Evolutionary conservation across 495 filamentous ascomycete genomes (phyloP).

Genomic region (Penicillium cataractarum): DNA sequence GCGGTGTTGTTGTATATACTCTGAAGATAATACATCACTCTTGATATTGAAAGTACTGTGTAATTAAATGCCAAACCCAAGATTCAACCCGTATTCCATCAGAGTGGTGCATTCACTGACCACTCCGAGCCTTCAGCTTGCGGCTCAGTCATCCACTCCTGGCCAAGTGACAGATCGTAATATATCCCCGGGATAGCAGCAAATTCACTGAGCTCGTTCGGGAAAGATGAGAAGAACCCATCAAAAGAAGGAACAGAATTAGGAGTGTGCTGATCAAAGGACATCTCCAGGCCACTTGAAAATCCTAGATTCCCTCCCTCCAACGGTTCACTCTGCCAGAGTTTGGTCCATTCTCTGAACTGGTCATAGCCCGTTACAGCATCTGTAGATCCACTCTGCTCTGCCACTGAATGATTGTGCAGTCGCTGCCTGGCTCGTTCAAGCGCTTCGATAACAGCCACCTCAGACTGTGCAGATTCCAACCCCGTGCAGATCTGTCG

Average conservation of each 20-base stretch:
- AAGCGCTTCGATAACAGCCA: neutral
- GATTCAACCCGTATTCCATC: neutral
- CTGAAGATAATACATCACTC: too few species aligned
- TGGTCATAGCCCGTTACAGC: neutral
- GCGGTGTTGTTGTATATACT: too few species aligned
- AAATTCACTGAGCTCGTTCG: neutral
- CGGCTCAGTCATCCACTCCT: neutral
- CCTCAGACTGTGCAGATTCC: neutral
- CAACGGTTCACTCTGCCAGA: neutral
- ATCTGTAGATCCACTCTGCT: neutral
- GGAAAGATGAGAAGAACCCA: neutral
- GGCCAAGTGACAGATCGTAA: neutral
- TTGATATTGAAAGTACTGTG: too few species aligned
- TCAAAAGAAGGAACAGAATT: neutral
- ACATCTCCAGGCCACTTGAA: neutral
- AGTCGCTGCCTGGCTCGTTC: neutral
- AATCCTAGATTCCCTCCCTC: neutral
- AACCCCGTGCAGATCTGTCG: neutral
- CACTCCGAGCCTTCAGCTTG: neutral
- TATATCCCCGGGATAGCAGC: neutral
- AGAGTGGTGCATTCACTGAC: neutral
- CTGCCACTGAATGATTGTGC: neutral
- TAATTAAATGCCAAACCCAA: neutral
- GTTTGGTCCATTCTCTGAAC: slow-evolving; percentile 1
- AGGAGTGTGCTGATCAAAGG: neutral